These are phyloP conservation scores for Darksidea phi DNA, from an alignment of 495 filamentous ascomycete species.

Conservation along the genomic window DNA sequence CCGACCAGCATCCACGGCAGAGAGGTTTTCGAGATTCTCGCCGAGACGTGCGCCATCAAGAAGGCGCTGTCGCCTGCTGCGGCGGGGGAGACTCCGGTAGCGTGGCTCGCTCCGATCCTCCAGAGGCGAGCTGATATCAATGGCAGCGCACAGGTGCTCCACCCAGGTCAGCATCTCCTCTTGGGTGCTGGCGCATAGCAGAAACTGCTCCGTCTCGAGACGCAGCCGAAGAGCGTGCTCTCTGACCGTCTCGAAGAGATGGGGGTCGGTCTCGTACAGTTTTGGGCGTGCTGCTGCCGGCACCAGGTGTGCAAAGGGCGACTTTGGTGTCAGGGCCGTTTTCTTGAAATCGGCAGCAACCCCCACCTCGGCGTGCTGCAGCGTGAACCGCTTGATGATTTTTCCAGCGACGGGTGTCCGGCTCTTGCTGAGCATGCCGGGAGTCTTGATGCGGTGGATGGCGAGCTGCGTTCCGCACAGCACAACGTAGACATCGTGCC, in stretches of 20 bases:
- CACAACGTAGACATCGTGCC: slow-evolving; percentile 57
- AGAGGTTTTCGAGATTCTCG: slow-evolving; percentile 17
- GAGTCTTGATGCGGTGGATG: slow-evolving; percentile 54
- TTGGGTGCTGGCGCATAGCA: slow-evolving; percentile 55
- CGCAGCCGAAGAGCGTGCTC: slow-evolving; percentile 62
- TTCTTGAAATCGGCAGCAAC: slow-evolving; percentile 63
- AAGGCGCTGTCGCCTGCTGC: slow-evolving; percentile 35
- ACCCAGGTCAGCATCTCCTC: slow-evolving; percentile 58
- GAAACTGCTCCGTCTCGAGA: slow-evolving; percentile 63
- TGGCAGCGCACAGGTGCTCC: slow-evolving; percentile 52
- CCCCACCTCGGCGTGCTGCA: slow-evolving; percentile 66
- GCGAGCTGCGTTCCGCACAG: slow-evolving; percentile 60
- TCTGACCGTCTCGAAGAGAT: slow-evolving; percentile 41
- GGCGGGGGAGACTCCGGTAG: slow-evolving; percentile 50
- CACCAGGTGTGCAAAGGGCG: slow-evolving; percentile 38
- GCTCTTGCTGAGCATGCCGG: slow-evolving; percentile 43
- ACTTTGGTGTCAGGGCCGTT: slow-evolving; percentile 42
- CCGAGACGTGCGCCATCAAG: slow-evolving; percentile 20
- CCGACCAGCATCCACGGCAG: slow-evolving; percentile 9
- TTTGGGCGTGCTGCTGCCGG: slow-evolving; percentile 35
- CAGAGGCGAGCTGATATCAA: slow-evolving; percentile 54
- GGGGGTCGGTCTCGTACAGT: slow-evolving; percentile 41
- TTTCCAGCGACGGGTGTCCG: slow-evolving; percentile 38
- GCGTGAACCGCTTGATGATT: slow-evolving; percentile 56
- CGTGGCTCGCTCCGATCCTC: slow-evolving; percentile 56